These are phyloP conservation scores for Cryphonectria japonica DNA, from an alignment of 2,329 filamentous ascomycete genomes.

Conservation along the genomic window DNA sequence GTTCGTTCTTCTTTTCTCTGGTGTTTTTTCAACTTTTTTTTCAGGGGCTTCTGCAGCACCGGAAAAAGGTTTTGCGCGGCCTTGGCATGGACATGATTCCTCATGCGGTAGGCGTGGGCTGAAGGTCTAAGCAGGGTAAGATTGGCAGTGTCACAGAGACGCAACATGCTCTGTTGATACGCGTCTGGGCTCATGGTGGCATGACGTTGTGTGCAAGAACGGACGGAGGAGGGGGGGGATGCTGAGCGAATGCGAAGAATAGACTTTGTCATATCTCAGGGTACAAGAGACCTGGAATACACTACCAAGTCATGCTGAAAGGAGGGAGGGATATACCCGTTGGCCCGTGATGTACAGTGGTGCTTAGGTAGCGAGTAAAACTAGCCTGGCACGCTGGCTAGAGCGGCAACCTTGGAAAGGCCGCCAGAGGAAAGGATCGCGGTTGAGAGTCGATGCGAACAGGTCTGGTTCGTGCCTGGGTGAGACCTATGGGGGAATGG, in stretches of 20 bases:
- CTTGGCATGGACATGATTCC: conserved; percentile 17
- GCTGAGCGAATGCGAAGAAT: conserved; percentile 4
- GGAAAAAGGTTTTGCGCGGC: conserved; percentile 18
- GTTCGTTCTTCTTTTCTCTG: not conserved
- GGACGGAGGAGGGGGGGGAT: not conserved
- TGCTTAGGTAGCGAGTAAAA: not conserved
- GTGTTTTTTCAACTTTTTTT: not conserved
- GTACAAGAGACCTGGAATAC: not conserved
- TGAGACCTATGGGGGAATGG: not conserved
- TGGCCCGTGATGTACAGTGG: not conserved
- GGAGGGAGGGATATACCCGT: not conserved
- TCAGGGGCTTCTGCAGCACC: conserved; percentile 10
- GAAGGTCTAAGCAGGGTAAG: not conserved
- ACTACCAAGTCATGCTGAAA: not conserved
- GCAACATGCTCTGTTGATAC: conserved; percentile 17
- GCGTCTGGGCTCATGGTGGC: conserved; percentile 17
- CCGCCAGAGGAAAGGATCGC: conserved; percentile 3
- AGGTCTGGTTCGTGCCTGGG: not conserved
- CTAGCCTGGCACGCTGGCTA: conserved; percentile 1
- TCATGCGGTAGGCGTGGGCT: conserved; percentile 13
- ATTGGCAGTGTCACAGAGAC: not conserved
- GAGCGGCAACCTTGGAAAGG: conserved; percentile 4
- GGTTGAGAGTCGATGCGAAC: not conserved
- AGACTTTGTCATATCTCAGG: not conserved
- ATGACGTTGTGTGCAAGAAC: conserved; percentile 11